Evolutionary conservation across 2,329 filamentous ascomycete species (phyloP), one percentile per base, ranked within the genome.

Genomic region (Sarocladium oryzae): DNA sequence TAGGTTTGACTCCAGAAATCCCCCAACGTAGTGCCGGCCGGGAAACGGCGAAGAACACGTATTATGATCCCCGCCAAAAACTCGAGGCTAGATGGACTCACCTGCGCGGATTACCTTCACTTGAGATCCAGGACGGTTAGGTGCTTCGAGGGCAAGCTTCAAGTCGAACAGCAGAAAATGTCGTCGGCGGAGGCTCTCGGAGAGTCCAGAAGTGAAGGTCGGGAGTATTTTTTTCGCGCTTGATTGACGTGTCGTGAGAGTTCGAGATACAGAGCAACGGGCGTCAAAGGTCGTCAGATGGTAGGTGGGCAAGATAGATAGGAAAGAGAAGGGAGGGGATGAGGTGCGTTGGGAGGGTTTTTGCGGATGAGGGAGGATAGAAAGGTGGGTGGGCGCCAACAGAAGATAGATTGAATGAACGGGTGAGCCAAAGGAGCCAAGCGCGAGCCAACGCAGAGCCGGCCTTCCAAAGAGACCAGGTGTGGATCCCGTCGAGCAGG

Each of bases 401-500:
- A 35, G 28, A 45, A 50, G 40, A 43, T 49, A 37, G 50, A 40
- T 54, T 52, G 52, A 30, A 35, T 37, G 24, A 40, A 11, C 26
- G 41, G 43, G n/a, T 18, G 41, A 41, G 45, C 32, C 33, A 49
- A 35, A 45, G 38, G 24, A 52, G 52, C 26, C 43, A 48, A 51
- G 52, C 50, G 36, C 46, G 41, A 48, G 37, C 33, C 49, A 54
- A 45, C 43, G 36, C 49, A 51, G 50, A 50, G 45, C n/a, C n/a
- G 53, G 46, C 51, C 53, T 35, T 49, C 18, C 40, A 35, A 51
- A 26, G 40, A 51, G 52, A 50, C 54, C 50, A 21, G 38, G 51
- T 56, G 56, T 56, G 56, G 56, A 46, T 41, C 52, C 40, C 28
- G 50, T 51, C 53, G 52, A 51, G 56, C 51, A 55, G 55, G 56